Evolutionary conservation across 2,329 filamentous ascomycete genomes (phyloP).

Genomic region (Sordariomycetes sp.): DNA sequence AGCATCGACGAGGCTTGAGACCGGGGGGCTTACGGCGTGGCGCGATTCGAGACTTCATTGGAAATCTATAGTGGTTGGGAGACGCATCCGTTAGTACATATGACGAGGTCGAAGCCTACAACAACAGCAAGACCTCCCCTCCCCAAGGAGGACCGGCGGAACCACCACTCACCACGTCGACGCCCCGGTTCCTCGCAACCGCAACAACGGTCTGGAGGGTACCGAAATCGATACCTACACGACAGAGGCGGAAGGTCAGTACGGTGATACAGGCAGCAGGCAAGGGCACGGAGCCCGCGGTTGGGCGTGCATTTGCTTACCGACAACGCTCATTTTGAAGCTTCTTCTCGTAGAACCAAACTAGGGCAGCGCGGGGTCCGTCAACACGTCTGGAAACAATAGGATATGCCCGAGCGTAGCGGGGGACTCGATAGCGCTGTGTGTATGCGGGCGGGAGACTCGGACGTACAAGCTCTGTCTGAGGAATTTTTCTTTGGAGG

Average conservation of each 20-base stretch:
- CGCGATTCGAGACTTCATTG: slow-evolving; percentile 98
- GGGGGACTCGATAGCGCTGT: neutral
- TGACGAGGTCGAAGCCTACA: neutral
- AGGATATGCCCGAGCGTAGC: neutral
- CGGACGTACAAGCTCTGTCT: neutral
- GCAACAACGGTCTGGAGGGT: slow-evolving; percentile 95
- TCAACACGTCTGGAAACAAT: neutral
- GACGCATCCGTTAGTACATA: neutral
- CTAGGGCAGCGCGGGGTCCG: neutral
- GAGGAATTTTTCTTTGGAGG: neutral
- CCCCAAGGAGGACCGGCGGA: slow-evolving; percentile 1
- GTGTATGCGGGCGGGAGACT: neutral
- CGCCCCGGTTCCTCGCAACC: slow-evolving; percentile 94
- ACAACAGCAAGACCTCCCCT: too few species aligned
- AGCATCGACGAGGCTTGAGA: neutral
- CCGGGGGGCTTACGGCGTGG: slow-evolving; percentile 74
- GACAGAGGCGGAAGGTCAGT: slow-evolving; percentile 1
- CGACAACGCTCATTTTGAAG: slow-evolving; percentile 43
- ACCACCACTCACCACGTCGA: slow-evolving; percentile 77
- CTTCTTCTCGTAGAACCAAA: neutral
- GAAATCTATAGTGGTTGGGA: slow-evolving; percentile 58
- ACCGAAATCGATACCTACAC: slow-evolving; percentile 79
- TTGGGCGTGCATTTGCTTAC: slow-evolving; percentile 22
- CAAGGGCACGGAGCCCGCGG: neutral
- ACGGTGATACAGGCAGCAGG: neutral